A percentile compares a stretch with the other conserved stretches of the same genome.
Conservation (phyloP, 2,329 filamentous ascomycete genomes). For the Hypoxylon sp. region DNA sequence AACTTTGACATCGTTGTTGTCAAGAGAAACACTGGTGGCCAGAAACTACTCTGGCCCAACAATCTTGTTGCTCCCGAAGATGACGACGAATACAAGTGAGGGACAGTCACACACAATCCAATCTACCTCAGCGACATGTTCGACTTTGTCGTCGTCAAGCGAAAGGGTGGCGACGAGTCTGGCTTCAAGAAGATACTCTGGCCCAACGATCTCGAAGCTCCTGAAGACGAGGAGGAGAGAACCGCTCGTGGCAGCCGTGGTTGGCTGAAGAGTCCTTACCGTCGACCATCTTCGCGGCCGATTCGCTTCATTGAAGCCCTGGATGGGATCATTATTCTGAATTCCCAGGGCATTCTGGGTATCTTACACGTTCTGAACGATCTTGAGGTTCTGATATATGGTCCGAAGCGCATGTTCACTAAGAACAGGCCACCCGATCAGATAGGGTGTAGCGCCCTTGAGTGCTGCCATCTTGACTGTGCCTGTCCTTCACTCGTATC, state of each 20-base stretch:
- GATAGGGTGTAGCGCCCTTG: no score
- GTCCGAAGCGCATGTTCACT: no score
- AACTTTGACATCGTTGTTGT: background rate
- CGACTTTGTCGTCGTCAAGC: background rate
- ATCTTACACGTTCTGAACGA: no score
- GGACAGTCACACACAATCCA: no score
- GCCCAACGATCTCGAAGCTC: background rate
- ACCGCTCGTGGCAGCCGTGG: background rate
- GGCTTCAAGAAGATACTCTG: background rate
- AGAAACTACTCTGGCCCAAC: background rate
- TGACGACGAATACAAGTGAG: background rate
- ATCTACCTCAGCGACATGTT: background rate
- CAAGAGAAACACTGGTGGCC: background rate
- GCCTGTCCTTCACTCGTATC: no score
- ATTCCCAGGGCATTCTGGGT: background rate
- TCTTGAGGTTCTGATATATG: no score
- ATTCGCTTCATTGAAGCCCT: background rate
- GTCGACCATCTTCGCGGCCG: background rate
- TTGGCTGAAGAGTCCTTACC: background rate
- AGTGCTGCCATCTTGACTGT: no score
- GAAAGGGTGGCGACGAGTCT: background rate
- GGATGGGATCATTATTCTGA: background rate
- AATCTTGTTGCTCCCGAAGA: background rate
- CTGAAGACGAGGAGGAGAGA: background rate
- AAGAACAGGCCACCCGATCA: no score